phyloP scores from a whole-genome alignment of 2,329 filamentous ascomycete genomes.

The Beauveria varroae region DNA sequence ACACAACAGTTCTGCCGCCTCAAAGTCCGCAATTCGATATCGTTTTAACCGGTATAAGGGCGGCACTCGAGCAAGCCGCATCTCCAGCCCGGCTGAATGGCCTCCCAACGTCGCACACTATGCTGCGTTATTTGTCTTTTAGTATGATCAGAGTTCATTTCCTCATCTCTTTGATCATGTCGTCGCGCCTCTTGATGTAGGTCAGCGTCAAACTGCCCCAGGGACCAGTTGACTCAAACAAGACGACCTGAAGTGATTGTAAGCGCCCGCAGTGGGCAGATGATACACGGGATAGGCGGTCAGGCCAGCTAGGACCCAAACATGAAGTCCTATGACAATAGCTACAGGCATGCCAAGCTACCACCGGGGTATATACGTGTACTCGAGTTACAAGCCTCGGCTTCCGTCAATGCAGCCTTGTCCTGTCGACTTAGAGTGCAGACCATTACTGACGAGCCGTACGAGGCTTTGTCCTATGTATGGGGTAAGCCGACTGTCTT shows the following conservation, averaged over 20 bases:
- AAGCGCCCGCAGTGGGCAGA: background rate
- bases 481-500: conserved; percentile 6
- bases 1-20: background rate
- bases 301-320: background rate
- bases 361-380: background rate
- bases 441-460: conserved; percentile 4
- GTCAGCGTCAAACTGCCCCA: background rate
- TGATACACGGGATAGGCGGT: background rate
- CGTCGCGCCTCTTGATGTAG: background rate
- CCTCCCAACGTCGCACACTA: background rate
- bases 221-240: background rate
- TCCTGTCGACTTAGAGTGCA: conserved; percentile 3
- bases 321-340: background rate
- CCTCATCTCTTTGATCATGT: background rate
- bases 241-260: background rate
- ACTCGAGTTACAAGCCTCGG: conserved; percentile 4
- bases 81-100: conserved; percentile 5
- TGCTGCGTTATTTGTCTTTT: background rate
- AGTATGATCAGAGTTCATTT: no score
- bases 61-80: background rate
- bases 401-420: background rate
- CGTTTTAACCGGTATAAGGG: conserved; percentile 4
- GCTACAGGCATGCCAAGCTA: conserved; percentile 1
- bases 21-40: background rate
- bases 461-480: conserved; percentile 12